A percentile compares a stretch with the other conserved stretches of the same genome.
These are phyloP conservation scores for Russula lepida DNA, from an alignment of 768 basidiomycete species.

Conservation along the genomic window DNA sequence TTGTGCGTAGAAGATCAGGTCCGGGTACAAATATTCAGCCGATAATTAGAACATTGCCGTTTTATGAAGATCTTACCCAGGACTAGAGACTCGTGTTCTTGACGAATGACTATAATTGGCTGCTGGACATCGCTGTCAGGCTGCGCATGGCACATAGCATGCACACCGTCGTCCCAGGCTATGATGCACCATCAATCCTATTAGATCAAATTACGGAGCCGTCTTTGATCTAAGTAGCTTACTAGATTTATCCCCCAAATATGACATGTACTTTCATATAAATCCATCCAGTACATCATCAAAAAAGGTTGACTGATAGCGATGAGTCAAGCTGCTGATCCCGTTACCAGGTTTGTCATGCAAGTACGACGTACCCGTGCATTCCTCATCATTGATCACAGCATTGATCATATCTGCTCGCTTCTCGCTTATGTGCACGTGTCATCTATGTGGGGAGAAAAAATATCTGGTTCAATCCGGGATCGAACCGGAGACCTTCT, in stretches of 20 bases:
- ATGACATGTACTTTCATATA: not conserved
- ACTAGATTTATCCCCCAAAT: not conserved
- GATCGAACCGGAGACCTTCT: constrained; percentile 25
- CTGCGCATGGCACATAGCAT: not conserved
- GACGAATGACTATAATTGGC: not conserved
- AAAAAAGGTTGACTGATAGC: not conserved
- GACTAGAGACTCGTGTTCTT: not conserved
- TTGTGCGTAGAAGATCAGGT: not conserved
- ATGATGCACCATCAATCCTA: not conserved
- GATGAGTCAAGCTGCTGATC: not conserved
- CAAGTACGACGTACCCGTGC: not conserved
- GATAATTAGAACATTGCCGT: too few species aligned
- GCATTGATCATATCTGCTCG: not conserved
- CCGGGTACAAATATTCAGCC: not conserved
- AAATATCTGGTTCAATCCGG: constrained; percentile 24
- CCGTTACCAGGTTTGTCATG: constrained; percentile 3
- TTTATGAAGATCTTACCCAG: not conserved
- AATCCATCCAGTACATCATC: not conserved
- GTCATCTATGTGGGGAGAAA: too few species aligned
- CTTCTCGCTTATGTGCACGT: not conserved
- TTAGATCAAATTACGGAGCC: not conserved
- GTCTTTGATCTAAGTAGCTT: not conserved
- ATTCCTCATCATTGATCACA: not conserved
- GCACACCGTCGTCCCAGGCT: not conserved
- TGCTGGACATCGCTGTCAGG: not conserved